Base-by-base conservation (phyloP, 441 rosid genomes). In the Pelargonium fulgidum region DNA sequence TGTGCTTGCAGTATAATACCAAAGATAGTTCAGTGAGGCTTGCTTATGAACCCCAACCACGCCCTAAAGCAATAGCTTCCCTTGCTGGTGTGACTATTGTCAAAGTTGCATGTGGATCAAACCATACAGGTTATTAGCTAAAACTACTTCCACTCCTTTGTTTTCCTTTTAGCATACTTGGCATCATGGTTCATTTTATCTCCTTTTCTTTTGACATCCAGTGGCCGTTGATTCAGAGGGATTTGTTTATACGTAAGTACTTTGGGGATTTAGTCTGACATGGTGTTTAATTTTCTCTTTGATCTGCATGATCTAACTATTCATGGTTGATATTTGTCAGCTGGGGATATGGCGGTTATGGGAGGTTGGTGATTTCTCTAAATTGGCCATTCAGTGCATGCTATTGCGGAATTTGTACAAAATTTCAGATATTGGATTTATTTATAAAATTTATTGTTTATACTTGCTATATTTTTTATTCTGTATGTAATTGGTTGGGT, bases 301-400 rank as follows among this genome's bases (percentile, higher is more conserved):
- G 62, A 19, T 56, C 9, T 56, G 29, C 16, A 62, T 29, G 42
- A 26, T 62, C 42, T 22, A 62, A 62, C 26, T 70, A 10, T 41
- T 64, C 59, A 29, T 77, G 36, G 50, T 47, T 69, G 41, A 58
- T 64, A 24, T 62, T 56, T 70, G 9, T 72, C 76, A 94, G 99
- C 83, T 94, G 99, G 98, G 99, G 98, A 67, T 92, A 73, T 70
- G 99, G 99, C 72, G 99, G 99, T 70, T 90, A 92, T 87, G 98
- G 99, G 81, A 93, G 98, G 97, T 93, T 75, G 66, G 92, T 81
- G 64, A 24, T 59, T 20, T 42, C 71, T 67, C 22, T 63, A 17
- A 8, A 22, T 5, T 11, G 65, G 64, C 12, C 68, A 70, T 59
- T 36, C 65, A 36, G 47, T 68, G 29, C 62, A 45, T 42, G n/a